Conservation (phyloP, 2,329 filamentous ascomycete genomes). For the Microdochium bolleyi region DNA sequence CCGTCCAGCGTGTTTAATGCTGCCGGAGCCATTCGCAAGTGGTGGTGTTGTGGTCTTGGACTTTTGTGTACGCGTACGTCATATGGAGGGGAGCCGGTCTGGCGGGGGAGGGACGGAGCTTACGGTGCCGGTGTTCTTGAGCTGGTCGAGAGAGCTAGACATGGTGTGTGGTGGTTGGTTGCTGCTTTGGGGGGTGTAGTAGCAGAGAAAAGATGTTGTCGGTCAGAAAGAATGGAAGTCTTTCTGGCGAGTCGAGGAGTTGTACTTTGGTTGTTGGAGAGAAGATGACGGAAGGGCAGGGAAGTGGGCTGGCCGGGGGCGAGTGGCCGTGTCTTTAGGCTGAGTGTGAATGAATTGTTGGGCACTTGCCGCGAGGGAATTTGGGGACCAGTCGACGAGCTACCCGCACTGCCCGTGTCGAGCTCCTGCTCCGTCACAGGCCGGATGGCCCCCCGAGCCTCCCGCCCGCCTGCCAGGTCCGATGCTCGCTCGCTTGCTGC, state of each 20-base stretch:
- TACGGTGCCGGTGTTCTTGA: slow-evolving; percentile 95
- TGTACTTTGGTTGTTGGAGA: neutral
- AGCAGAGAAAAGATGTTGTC: neutral
- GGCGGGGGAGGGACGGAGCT: slow-evolving; percentile 32
- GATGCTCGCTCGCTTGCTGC: neutral
- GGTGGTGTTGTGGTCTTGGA: neutral
- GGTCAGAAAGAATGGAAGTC: neutral
- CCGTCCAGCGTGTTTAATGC: neutral
- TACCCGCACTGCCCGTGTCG: neutral
- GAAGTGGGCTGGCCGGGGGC: neutral
- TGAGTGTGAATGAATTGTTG: neutral
- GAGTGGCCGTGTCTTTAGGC: neutral
- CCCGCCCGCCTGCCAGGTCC: neutral
- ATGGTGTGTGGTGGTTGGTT: slow-evolving; percentile 36
- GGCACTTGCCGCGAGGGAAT: neutral
- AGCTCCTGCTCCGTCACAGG: neutral
- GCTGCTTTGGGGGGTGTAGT: neutral
- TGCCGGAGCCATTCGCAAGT: neutral
- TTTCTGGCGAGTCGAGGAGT: neutral
- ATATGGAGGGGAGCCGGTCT: neutral
- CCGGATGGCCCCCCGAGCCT: neutral
- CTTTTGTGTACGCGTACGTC: neutral
- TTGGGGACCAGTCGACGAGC: no score
- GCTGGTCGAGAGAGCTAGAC: slow-evolving; percentile 87
- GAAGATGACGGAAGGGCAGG: neutral